Base-by-base conservation (phyloP, 2,329 filamentous ascomycete genomes). In the Xylaria sp. region DNA sequence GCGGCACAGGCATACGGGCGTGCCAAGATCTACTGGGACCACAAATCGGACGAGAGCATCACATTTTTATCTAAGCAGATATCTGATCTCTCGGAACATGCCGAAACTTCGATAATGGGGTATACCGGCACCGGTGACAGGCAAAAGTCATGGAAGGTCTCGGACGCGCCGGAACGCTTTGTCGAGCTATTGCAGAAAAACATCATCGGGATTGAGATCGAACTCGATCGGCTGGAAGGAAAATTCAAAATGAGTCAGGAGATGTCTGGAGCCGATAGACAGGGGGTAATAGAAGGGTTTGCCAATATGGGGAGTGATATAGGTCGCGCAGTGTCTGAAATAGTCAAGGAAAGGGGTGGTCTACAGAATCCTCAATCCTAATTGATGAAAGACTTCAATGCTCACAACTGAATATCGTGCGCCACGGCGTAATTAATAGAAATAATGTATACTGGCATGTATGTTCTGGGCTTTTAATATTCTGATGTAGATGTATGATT, bases 171-270 rank as follows among this genome's bases (percentile, higher is more conserved):
- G 6, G 61, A 64, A 34, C 65, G 65, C 17, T 68, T 56, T 42
- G n/a, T 68, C 27, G 65, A 64, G 42, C 50, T 64, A 4, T 14
- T 68, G 14, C 60, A 30, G 42, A 68, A 54, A 32, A 51, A 47
- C 5, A 64, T 68, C 42, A 68, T 68, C 19, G 60, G 65, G 3
- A 68, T 68, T 39, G 65, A 68, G 21, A 68, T 64, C 45, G 1
- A 51, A 32, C 4, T 68, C 14, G 50, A 68, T 11, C 65, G 61
- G 8, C 24, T 64, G 36, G 65, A 64, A 57, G 65, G 65, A 7
- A 68, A 68, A 55, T 67, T 68, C 32, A 68, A 68, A 45, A 68
- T 68, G 65, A 67, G 65, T 27, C 65, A 67, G 32, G 65, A 67
- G 59, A 63, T 63, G 65, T 67, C 65, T 11, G 11, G 55, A 14